These are phyloP conservation scores for Gaillardinia entomophila DNA, from an alignment of 805 yeast species.

Conservation along the genomic window DNA sequence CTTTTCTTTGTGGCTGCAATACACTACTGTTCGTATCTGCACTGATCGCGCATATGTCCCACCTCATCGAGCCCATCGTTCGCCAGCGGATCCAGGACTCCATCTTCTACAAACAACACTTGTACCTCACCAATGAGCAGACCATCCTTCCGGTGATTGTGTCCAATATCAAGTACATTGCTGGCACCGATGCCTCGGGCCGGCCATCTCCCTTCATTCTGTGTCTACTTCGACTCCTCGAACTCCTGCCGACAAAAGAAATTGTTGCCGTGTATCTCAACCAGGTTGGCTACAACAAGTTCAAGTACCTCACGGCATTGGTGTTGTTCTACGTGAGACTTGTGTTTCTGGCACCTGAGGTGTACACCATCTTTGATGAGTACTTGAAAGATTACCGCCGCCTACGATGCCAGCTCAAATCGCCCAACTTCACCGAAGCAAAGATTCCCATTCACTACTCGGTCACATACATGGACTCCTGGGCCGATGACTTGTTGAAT, in stretches of 20 bases:
- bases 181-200: constrained; percentile 51
- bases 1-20: too few relatives aligned
- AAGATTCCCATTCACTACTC: constrained; percentile 30
- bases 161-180: constrained; percentile 40
- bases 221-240: constrained; percentile 68
- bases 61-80: constrained; percentile 35
- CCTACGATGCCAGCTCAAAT: constrained; percentile 38
- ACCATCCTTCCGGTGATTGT: constrained; percentile 30
- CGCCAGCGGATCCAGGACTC: constrained; percentile 39
- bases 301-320: constrained; percentile 72
- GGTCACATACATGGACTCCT: constrained; percentile 60
- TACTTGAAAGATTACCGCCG: constrained; percentile 64
- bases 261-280: constrained; percentile 48
- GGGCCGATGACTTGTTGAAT: constrained; percentile 55
- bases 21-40: constrained; percentile 10
- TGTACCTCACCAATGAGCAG: constrained; percentile 35
- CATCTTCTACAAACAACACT: constrained; percentile 36
- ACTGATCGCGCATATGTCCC: too few relatives aligned
- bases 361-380: constrained; percentile 49
- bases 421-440: constrained; percentile 15
- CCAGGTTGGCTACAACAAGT: constrained; percentile 49
- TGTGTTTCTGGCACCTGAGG: constrained; percentile 29
- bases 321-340: constrained; percentile 61
- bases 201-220: constrained; percentile 73
- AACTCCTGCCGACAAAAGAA: constrained; percentile 62